Base-by-base conservation (phyloP, 2,329 filamentous ascomycete genomes). In the Fusarium secorum region DNA sequence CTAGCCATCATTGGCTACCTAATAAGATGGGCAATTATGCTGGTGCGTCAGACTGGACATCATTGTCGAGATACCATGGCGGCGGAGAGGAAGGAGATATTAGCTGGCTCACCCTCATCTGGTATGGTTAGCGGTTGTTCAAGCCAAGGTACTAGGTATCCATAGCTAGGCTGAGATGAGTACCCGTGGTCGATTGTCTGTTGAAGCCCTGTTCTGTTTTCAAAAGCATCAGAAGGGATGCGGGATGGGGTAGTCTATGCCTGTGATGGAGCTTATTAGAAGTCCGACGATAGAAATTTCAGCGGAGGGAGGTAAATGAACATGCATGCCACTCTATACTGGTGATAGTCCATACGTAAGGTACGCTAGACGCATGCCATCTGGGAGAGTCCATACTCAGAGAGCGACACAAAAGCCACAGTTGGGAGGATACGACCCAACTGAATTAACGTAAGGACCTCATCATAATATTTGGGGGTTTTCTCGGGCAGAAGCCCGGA, bases 201-300 rank as follows among this genome's bases (percentile, higher is more conserved):
- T 38, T 53, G 26, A 38, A 36, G 32, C 30, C 24, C 38, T 30
- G 33, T 28, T 41, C 42, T 45, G 51, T 38, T 32, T 58, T 49
- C 33, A 33, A 44, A 57, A 30, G 35, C 42, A 24, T 42, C 38
- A 33, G 33, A 52, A 64, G 49, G 38, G 66, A 65, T 28, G 42
- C 20, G 42, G 64, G 49, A 71, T 64, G 62, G 60, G 55, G 67
- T 70, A 71, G 65, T 74, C 55, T 70, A 63, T 70, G 55, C 46
- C 60, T 57, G 60, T 64, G 64, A 63, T 58, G 36, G 36, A 38
- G 30, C 35, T 22, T 48, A 22, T 62, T 69, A 44, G 30, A 53
- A 65, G 58, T 42, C 63, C 57, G 64, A 64, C 36, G 64, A 71
- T 55, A 59, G 61, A 65, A 54, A 61, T 61, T 55, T 52, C 59